Conservation (phyloP, 805 yeast species). For the Candida succiphila region DNA sequence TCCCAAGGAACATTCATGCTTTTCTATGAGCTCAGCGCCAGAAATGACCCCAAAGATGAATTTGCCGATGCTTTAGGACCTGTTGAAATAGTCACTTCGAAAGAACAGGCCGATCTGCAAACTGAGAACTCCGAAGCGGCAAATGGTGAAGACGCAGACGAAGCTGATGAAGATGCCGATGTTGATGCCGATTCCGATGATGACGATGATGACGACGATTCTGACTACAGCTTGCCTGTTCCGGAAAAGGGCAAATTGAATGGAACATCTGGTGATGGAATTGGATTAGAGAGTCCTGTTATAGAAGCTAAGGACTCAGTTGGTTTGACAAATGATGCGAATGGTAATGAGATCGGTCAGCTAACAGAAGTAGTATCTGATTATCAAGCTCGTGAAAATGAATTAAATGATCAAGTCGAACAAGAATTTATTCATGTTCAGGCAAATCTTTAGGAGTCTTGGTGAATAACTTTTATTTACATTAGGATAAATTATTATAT, state of each 20-base stretch:
- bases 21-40: constrained; percentile 55
- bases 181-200: constrained; percentile 1
- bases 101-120: constrained; percentile 1
- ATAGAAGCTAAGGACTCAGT: not conserved
- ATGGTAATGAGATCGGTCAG: not conserved
- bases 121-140: not conserved
- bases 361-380: not conserved
- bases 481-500: no score
- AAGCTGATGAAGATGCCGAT: constrained; percentile 4
- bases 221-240: not conserved
- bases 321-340: not conserved
- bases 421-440: not conserved
- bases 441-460: constrained; percentile 2
- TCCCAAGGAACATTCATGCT: constrained; percentile 90
- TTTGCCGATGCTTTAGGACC: constrained; percentile 20
- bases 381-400: not conserved
- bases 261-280: not conserved
- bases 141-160: constrained; percentile 4
- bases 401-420: not conserved
- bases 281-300: not conserved
- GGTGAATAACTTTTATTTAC: no score
- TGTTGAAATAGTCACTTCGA: constrained; percentile 3
- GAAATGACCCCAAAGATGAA: constrained; percentile 22
- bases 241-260: not conserved
- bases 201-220: constrained; percentile 6